These are phyloP conservation scores for Prinsepia uniflora DNA, from an alignment of 306 rosid genomes.

Conservation along the genomic window DNA sequence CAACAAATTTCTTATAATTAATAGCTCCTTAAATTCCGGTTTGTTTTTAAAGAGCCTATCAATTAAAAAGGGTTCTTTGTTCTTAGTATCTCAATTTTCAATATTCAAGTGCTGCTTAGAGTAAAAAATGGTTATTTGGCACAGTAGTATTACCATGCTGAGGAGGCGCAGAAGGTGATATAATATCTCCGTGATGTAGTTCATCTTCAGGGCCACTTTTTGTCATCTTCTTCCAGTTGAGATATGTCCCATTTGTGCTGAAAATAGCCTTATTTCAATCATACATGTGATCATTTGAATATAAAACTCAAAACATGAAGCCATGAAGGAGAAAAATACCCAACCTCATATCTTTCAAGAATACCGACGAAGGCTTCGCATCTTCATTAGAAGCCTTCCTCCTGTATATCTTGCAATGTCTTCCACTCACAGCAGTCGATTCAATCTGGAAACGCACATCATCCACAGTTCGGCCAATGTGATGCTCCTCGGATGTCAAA, in stretches of 20 bases:
- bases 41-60: neutral
- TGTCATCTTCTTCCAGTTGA: slow-evolving; percentile 71
- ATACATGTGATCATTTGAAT: neutral
- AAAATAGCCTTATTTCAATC: slow-evolving; percentile 31
- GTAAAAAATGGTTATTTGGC: neutral
- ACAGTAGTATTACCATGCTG: slow-evolving; percentile 51
- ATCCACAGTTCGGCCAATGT: slow-evolving; percentile 57
- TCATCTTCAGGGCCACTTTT: slow-evolving; percentile 57
- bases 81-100: neutral
- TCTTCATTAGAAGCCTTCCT: slow-evolving; percentile 42
- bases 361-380: slow-evolving; percentile 34
- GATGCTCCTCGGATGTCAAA: slow-evolving; percentile 67
- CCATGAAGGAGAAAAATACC: slow-evolving; percentile 2
- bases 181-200: slow-evolving; percentile 79
- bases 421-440: slow-evolving; percentile 61
- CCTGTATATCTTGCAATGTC: slow-evolving; percentile 71
- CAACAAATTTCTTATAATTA: slow-evolving; percentile 2
- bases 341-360: slow-evolving; percentile 82
- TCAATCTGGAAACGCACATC: slow-evolving; percentile 71
- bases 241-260: slow-evolving; percentile 88
- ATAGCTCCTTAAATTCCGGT: neutral
- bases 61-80: neutral
- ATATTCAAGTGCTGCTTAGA: neutral
- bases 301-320: neutral
- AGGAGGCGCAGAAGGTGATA: slow-evolving; percentile 88